Conservation (phyloP, 441 rosid species). For the Populus tomentosa region DNA sequence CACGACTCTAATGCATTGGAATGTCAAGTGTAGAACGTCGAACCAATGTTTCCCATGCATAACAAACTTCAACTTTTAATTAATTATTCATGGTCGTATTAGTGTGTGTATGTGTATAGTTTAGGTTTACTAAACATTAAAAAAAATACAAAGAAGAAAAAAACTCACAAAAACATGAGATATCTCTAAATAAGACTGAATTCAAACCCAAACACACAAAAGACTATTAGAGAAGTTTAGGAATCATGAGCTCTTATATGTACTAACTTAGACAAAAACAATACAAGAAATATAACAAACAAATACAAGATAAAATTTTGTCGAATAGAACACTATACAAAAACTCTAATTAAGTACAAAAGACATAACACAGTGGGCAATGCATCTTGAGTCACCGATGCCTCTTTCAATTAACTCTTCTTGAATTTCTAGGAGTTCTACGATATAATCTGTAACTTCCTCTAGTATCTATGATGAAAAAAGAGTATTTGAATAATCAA, state of each 20-base stretch:
- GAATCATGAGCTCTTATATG: too few relatives aligned
- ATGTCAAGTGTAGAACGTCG: not conserved
- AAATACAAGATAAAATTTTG: too few relatives aligned
- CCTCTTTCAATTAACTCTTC: not conserved
- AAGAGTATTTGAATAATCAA: too few relatives aligned
- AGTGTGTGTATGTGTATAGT: not conserved
- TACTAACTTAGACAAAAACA: too few relatives aligned
- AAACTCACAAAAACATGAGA: not conserved
- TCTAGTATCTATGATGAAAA: not conserved
- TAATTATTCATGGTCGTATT: too few relatives aligned
- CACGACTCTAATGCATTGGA: slow-evolving; percentile 30
- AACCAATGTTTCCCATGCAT: not conserved
- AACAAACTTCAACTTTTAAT: not conserved
- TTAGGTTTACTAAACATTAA: not conserved
- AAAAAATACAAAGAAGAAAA: too few relatives aligned
- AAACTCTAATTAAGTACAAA: too few relatives aligned
- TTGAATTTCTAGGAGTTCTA: not conserved
- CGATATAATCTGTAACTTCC: not conserved
- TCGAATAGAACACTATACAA: too few relatives aligned
- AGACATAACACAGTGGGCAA: not conserved
- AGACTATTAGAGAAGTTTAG: not conserved
- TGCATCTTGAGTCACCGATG: not conserved
- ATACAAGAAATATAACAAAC: too few relatives aligned
- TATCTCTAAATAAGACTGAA: too few relatives aligned
- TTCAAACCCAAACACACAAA: not conserved